Evolutionary conservation across 768 basidiomycete genomes (phyloP), one percentile per base, ranked within the genome.

Genomic region (Suillus occidentalis): DNA sequence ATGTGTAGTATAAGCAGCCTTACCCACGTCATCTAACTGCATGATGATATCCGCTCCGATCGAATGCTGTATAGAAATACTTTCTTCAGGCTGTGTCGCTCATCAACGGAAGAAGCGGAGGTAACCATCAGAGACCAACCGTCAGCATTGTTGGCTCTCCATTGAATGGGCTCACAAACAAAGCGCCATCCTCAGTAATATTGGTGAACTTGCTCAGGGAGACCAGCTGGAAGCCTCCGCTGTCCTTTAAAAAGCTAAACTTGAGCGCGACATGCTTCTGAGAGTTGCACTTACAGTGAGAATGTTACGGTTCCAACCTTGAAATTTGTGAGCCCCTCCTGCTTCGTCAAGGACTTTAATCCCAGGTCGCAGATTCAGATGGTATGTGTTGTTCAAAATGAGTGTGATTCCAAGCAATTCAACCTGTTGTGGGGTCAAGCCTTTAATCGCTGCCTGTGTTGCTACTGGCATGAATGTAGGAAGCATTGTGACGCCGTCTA

Each of bases 381-480:
- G 94, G 72, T 95, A 96, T 0, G 94, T 93, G 75, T 95, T 95
- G 74, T 95, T 95, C 60, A 96, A 80, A 45, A 95, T 90, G 63
- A 96, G 82, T 1, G 90, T 91, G 53, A 95, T 83, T 1, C 92
- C 93, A 1, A 95, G 82, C 3, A 88, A 82, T 73, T 95, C 91
- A 45, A 91, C 87, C 77, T 95, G 92, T 65, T 92, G 89, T 22
- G 92, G 77, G 6, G 93, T 94, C n/a, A 96, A 78, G 4, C 94
- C 93, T 76, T 97, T 97, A 72, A 96, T 93, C 7, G 94, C 91
- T 20, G 90, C 93, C 73, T 96, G 94, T 5, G 94, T 96, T 3
- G 93, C 94, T 10, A 95, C 93, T 4, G 94, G 94, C 94, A 95
- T 96, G 71, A 96, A 96, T 0, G 94, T 93, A 2, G 94, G 94